These are phyloP conservation scores for Aristolochia contorta DNA, from an alignment of 164 flowering plant genomes.

Conservation along the genomic window DNA sequence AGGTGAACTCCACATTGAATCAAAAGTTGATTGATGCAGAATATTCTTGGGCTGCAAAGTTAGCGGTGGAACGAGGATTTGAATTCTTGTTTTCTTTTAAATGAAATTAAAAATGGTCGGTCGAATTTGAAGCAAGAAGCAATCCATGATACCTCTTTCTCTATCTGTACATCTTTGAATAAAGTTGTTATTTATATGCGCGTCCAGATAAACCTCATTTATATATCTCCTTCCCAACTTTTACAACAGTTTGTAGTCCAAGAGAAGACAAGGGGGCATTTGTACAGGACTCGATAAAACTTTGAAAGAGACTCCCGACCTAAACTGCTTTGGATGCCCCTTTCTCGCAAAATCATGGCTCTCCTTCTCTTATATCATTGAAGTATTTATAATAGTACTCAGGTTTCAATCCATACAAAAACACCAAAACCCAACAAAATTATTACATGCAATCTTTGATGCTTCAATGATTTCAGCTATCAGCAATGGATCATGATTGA, in stretches of 20 bases:
- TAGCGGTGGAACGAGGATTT: too few relatives aligned
- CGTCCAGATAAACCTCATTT: background rate
- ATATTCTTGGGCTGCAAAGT: too few relatives aligned
- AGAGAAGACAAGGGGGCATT: background rate
- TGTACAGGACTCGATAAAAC: background rate
- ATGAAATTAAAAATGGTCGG: too few relatives aligned
- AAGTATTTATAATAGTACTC: background rate
- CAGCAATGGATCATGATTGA: background rate
- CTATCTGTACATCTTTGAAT: background rate
- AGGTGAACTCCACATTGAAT: too few relatives aligned
- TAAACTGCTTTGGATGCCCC: conserved; percentile 5
- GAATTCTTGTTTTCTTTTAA: too few relatives aligned
- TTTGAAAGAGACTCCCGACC: conserved; percentile 2
- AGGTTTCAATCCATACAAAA: background rate
- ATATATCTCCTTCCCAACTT: background rate
- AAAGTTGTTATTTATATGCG: too few relatives aligned
- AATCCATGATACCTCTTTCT: background rate
- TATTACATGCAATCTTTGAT: background rate
- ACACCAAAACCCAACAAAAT: background rate
- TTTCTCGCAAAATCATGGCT: conserved; percentile 6
- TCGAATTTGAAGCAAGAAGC: too few relatives aligned
- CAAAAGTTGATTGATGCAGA: too few relatives aligned
- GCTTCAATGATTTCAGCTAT: background rate
- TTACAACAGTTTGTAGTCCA: background rate
- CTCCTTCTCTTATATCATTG: background rate